Evolutionary conservation across 768 basidiomycete genomes (phyloP).

Genomic region (Amanita exitialis): DNA sequence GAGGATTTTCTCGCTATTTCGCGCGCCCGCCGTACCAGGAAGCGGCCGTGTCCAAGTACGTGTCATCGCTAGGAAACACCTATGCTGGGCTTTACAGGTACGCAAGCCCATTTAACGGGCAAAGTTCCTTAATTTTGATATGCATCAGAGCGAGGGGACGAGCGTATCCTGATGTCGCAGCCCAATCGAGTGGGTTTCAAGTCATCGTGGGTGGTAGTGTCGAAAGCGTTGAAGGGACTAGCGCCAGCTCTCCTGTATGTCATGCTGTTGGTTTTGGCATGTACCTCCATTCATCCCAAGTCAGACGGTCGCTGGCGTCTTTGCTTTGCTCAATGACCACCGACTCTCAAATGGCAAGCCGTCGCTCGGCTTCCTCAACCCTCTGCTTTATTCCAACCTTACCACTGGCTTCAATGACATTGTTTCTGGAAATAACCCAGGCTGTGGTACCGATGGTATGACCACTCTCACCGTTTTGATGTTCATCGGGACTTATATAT

Average conservation of each 20-base stretch:
- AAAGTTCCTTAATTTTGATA: not conserved
- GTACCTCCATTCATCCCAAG: not conserved
- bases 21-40: slow-evolving; percentile 42
- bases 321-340: slow-evolving; percentile 53
- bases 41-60: slow-evolving; percentile 33
- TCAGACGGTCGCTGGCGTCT: slow-evolving; percentile 45
- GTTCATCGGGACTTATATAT: no score
- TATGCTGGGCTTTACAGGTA: slow-evolving; percentile 44
- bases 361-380: slow-evolving; percentile 53
- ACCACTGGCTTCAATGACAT: no score
- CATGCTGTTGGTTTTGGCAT: not conserved
- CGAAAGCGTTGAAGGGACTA: slow-evolving; percentile 42
- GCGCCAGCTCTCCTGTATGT: slow-evolving; percentile 45
- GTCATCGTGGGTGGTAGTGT: slow-evolving; percentile 39
- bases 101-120: not conserved
- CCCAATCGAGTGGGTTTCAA: slow-evolving; percentile 45
- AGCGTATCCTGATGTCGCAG: slow-evolving; percentile 52
- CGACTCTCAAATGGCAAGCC: slow-evolving; percentile 34
- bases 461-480: no score
- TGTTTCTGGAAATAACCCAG: no score
- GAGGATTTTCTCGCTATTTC: slow-evolving; percentile 59
- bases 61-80: slow-evolving; percentile 34
- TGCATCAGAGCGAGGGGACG: slow-evolving; percentile 34
- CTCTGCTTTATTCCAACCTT: no score
- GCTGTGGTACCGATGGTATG: no score